A percentile compares a stretch with the other conserved stretches of the same genome.
Conservation (phyloP, 2,329 filamentous ascomycete genomes). For the Pseudopithomyces maydicus region DNA sequence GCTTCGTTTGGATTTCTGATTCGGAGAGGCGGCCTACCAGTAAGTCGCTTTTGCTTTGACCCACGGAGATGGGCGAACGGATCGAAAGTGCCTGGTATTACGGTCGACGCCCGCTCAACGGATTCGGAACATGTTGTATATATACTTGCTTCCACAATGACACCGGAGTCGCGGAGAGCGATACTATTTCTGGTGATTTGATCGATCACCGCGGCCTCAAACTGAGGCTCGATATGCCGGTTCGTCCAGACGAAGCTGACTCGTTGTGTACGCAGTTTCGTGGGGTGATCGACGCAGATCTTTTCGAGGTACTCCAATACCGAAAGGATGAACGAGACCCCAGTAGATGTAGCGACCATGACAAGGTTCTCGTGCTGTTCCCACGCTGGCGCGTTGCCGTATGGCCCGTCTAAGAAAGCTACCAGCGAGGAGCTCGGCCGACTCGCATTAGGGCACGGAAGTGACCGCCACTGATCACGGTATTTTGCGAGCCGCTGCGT, state of each 20-base stretch:
- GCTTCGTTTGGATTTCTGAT: conserved; percentile 31
- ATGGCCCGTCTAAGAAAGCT: conserved; percentile 35
- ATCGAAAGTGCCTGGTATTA: conserved; percentile 15
- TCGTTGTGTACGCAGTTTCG: conserved; percentile 10
- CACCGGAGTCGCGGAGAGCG: conserved; percentile 20
- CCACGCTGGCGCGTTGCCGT: conserved; percentile 30
- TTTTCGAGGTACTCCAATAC: conserved; percentile 33
- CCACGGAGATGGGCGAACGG: conserved; percentile 31
- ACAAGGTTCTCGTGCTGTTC: conserved; percentile 26
- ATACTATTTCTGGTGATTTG: conserved; percentile 18
- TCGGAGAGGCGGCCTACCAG: conserved; percentile 14
- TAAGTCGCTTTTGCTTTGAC: conserved; percentile 5
- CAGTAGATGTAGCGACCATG: conserved; percentile 30
- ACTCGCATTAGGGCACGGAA: conserved; percentile 34
- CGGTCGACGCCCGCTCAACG: neutral
- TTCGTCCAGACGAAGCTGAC: conserved; percentile 29
- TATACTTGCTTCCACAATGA: conserved; percentile 21
- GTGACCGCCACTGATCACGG: conserved; percentile 27
- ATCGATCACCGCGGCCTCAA: conserved; percentile 25
- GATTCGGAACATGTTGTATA: conserved; percentile 26
- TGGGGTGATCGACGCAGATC: conserved; percentile 13
- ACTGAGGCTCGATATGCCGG: conserved; percentile 30
- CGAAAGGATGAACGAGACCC: conserved; percentile 30
- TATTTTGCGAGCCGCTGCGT: conserved; percentile 28
- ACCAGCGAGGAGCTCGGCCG: conserved; percentile 19